phyloP scores from a whole-genome alignment of 352 stramenopile species.

The Salisapilia sapeloensis region DNA sequence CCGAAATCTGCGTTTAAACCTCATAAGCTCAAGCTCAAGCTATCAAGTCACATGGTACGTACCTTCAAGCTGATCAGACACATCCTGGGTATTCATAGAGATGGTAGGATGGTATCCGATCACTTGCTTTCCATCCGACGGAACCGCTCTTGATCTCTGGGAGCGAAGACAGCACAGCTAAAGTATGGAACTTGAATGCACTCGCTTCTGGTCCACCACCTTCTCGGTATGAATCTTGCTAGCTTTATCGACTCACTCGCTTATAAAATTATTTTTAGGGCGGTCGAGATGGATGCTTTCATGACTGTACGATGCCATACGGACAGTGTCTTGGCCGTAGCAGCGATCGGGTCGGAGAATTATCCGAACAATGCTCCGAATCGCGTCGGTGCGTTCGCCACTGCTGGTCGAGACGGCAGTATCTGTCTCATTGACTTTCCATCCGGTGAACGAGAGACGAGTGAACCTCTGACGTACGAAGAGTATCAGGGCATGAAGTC shows the following conservation, averaged over 20 bases:
- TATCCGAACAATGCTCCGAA: conserved; percentile 32
- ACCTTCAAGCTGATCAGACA: background rate
- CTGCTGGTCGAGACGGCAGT: conserved; percentile 54
- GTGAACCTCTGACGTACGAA: conserved; percentile 45
- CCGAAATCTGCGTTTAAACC: conserved; percentile 47
- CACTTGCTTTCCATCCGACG: conserved; percentile 63
- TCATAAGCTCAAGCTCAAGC: conserved; percentile 75
- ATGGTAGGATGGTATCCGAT: conserved; percentile 51
- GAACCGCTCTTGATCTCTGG: conserved; percentile 68
- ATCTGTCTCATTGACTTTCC: conserved; percentile 54
- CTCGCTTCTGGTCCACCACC: conserved; percentile 39
- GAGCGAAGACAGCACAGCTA: conserved; percentile 74
- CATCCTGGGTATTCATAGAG: background rate
- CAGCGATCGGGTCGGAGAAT: conserved; percentile 60
- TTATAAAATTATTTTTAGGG: conserved; percentile 6
- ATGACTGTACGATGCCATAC: conserved; percentile 57
- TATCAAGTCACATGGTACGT: conserved; percentile 66
- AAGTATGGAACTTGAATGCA: conserved; percentile 64
- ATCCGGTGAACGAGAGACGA: conserved; percentile 31
- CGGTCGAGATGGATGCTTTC: conserved; percentile 59
- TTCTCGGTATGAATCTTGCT: conserved; percentile 15
- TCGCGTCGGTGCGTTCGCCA: conserved; percentile 40
- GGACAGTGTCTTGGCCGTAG: conserved; percentile 53
- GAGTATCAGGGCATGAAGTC: conserved; percentile 59
- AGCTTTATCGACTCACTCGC: background rate